Evolutionary conservation across 1,284 basidiomycete species (phyloP).

Genomic region (Malassezia brasiliensis): DNA sequence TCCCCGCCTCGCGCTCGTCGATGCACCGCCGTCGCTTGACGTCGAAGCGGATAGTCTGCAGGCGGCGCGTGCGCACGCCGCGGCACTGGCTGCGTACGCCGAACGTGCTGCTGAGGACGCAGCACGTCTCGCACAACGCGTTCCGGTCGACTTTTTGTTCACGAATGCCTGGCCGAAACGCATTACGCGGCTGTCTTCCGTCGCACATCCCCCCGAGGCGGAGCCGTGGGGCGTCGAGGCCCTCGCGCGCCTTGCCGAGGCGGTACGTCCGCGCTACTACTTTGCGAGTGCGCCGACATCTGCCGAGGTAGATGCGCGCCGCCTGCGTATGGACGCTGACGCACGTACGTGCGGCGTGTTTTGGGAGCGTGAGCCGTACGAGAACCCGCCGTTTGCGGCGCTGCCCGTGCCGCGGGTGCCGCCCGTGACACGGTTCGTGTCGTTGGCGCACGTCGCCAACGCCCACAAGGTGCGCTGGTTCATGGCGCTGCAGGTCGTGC

Average conservation of each 20-base stretch:
- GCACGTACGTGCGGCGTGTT: slow-evolving; percentile 26
- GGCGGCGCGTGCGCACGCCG: slow-evolving; percentile 4
- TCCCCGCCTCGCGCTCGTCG: slow-evolving; percentile 10
- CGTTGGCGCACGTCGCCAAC: slow-evolving; percentile 35
- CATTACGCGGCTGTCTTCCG: slow-evolving; percentile 25
- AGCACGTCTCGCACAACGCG: slow-evolving; percentile 6
- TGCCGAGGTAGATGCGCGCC: slow-evolving; percentile 6
- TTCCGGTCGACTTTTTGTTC: slow-evolving; percentile 37
- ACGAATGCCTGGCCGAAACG: slow-evolving; percentile 35
- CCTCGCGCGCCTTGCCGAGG: slow-evolving; percentile 23
- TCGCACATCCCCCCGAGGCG: slow-evolving; percentile 21
- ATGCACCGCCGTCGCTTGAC: background rate
- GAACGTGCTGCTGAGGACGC: slow-evolving; percentile 12
- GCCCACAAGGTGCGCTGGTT: slow-evolving; percentile 40
- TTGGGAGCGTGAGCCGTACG: slow-evolving; percentile 41
- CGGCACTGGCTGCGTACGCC: slow-evolving; percentile 11
- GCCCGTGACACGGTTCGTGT: slow-evolving; percentile 33
- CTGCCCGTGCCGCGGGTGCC: background rate
- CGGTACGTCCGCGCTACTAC: slow-evolving; percentile 32
- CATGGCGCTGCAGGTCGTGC: slow-evolving; percentile 23
- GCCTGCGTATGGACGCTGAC: background rate
- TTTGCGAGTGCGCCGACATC: slow-evolving; percentile 28
- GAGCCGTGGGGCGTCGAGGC: slow-evolving; percentile 33
- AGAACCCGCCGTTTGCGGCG: slow-evolving; percentile 18
- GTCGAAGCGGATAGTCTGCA: slow-evolving; percentile 27